Evolutionary conservation across 768 basidiomycete genomes (phyloP).

Genomic region (Chlorophyllum brunneum): DNA sequence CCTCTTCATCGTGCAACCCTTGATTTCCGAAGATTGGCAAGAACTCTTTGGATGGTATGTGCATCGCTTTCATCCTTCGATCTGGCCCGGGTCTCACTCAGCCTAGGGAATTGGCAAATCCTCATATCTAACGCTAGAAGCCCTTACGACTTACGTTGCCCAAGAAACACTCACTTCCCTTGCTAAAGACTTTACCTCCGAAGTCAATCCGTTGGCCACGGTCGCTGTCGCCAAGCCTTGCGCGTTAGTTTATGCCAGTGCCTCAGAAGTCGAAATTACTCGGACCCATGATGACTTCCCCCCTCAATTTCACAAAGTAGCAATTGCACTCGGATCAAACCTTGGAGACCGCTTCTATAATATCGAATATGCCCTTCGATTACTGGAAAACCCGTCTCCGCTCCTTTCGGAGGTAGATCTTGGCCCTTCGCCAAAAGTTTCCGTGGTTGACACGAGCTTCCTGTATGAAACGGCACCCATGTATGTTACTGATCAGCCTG

Average conservation of each 20-base stretch:
- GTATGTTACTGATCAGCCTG: constrained; percentile 90
- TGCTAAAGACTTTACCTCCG: constrained; percentile 17
- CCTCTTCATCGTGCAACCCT: background rate
- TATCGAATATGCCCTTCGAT: constrained; percentile 71
- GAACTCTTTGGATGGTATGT: constrained; percentile 31
- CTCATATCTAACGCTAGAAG: constrained; percentile 61
- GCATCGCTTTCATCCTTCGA: background rate
- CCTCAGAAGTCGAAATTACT: constrained; percentile 58
- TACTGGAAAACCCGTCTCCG: constrained; percentile 52
- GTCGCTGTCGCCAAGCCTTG: constrained; percentile 69
- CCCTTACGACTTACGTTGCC: constrained; percentile 58
- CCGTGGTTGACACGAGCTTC: constrained; percentile 76
- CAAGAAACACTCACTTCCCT: constrained; percentile 34
- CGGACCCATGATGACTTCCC: constrained; percentile 39
- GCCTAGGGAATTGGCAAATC: constrained; percentile 7
- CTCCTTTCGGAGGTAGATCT: constrained; percentile 20
- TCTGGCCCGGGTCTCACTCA: background rate
- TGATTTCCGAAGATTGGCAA: constrained; percentile 39
- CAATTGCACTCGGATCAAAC: constrained; percentile 87
- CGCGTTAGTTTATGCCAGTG: constrained; percentile 64
- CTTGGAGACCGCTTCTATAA: constrained; percentile 83
- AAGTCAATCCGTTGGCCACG: constrained; percentile 28
- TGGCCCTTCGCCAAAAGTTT: constrained; percentile 19
- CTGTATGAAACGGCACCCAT: constrained; percentile 93
- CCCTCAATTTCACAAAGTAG: constrained; percentile 30